Evolutionary conservation across 2,329 filamentous ascomycete genomes (phyloP).

Genomic region (Clonostachys rhizophaga): DNA sequence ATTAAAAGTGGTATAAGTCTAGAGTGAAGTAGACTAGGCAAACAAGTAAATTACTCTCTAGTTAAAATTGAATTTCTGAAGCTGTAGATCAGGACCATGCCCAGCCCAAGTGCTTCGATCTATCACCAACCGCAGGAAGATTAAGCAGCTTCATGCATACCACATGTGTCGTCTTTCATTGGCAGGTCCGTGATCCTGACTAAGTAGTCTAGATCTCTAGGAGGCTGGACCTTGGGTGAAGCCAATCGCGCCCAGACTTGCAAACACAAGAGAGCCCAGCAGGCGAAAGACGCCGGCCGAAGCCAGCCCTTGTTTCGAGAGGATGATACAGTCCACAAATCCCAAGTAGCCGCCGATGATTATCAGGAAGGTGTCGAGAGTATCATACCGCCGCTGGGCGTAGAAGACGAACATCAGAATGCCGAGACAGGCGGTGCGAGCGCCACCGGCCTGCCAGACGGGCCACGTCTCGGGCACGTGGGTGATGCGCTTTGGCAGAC

Average conservation of each 20-base stretch:
- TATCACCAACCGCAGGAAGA: no score
- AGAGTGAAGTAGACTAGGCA: no score
- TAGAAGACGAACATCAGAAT: constrained; percentile 13
- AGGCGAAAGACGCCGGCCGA: constrained; percentile 7
- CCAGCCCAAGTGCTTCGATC: no score
- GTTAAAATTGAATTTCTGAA: no score
- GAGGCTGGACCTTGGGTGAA: constrained; percentile 2
- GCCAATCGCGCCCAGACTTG: constrained; percentile 5
- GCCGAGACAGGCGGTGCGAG: constrained; percentile 9
- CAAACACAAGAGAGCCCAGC: constrained; percentile 7
- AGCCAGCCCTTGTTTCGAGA: constrained; percentile 6
- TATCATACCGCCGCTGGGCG: constrained; percentile 8
- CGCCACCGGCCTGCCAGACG: constrained; percentile 9
- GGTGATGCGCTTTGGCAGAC: constrained; percentile 6
- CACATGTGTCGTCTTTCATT: no score
- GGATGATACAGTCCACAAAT: constrained; percentile 6
- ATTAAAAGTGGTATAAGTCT: no score
- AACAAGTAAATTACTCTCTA: no score
- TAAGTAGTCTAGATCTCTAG: neutral
- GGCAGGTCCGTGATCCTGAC: no score
- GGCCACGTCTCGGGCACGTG: constrained; percentile 9
- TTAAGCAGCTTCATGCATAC: no score
- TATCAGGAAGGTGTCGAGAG: constrained; percentile 9
- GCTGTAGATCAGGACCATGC: no score
- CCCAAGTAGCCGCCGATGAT: constrained; percentile 7